These are phyloP conservation scores for Salisapilia sapeloensis DNA, from an alignment of 352 stramenopile genomes.

Conservation along the genomic window DNA sequence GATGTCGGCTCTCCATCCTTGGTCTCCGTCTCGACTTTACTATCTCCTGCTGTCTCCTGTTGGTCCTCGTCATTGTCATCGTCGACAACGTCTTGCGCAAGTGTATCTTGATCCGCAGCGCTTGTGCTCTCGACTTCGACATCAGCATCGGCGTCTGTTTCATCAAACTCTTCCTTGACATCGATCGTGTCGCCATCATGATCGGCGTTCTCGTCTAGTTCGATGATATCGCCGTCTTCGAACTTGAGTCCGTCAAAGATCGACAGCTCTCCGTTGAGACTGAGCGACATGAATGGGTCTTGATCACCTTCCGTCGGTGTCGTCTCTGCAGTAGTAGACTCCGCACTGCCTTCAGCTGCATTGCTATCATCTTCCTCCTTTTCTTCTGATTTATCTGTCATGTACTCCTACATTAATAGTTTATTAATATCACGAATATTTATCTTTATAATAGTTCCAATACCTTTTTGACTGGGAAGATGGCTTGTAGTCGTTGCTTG, in stretches of 20 bases:
- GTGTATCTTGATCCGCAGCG: too few species aligned
- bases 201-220: conserved; percentile 26
- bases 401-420: not conserved
- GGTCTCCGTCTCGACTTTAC: conserved; percentile 13
- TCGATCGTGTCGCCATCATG: too few species aligned
- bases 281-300: conserved; percentile 50
- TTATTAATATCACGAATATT: too few species aligned
- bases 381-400: not conserved
- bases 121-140: conserved; percentile 13
- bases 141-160: conserved; percentile 9
- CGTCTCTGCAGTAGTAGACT: not conserved
- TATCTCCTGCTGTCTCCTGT: conserved; percentile 7
- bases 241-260: conserved; percentile 81
- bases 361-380: not conserved
- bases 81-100: conserved; percentile 3
- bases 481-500: too few species aligned
- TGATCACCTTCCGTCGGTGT: conserved; percentile 17
- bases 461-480: too few species aligned
- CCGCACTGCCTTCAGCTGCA: not conserved
- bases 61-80: conserved; percentile 5
- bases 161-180: conserved; percentile 4
- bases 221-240: conserved; percentile 67
- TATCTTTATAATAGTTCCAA: too few species aligned
- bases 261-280: conserved; percentile 58
- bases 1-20: conserved; percentile 14